These are phyloP conservation scores for Daldinia grandis DNA, from an alignment of 495 filamentous ascomycete genomes.

Conservation along the genomic window DNA sequence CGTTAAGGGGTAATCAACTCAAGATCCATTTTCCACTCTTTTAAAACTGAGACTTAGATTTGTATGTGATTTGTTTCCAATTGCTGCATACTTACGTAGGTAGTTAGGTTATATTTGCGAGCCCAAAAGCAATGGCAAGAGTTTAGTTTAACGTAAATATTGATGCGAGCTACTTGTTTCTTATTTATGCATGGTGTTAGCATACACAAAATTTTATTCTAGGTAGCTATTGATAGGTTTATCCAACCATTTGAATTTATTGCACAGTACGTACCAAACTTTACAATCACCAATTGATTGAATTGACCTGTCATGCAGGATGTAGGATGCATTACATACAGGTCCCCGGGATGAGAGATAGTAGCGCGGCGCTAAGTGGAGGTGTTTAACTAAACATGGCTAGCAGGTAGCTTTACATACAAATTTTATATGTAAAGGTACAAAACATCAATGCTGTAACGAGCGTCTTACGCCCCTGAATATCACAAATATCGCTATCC, in stretches of 20 bases:
- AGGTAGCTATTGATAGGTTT: background rate
- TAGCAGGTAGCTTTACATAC: too few species aligned
- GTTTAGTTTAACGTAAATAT: background rate
- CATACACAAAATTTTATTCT: background rate
- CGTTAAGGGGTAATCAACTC: background rate
- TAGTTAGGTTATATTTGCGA: background rate
- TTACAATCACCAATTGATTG: background rate
- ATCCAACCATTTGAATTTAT: background rate
- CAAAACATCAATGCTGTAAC: too few species aligned
- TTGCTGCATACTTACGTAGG: background rate
- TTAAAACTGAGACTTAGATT: constrained; percentile 1
- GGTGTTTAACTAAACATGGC: too few species aligned
- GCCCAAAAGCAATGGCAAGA: background rate
- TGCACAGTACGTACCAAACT: background rate
- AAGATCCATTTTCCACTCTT: background rate
- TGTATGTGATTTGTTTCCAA: background rate
- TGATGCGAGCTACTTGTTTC: background rate
- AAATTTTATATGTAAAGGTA: too few species aligned
- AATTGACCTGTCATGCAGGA: background rate
- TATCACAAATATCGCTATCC: too few species aligned
- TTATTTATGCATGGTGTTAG: background rate
- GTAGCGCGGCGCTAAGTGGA: too few species aligned
- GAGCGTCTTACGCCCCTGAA: too few species aligned
- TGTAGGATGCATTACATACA: background rate
- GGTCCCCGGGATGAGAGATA: too few species aligned